These are phyloP conservation scores for Epichloe aotearoae DNA, from an alignment of 2,329 filamentous ascomycete genomes.

Conservation along the genomic window DNA sequence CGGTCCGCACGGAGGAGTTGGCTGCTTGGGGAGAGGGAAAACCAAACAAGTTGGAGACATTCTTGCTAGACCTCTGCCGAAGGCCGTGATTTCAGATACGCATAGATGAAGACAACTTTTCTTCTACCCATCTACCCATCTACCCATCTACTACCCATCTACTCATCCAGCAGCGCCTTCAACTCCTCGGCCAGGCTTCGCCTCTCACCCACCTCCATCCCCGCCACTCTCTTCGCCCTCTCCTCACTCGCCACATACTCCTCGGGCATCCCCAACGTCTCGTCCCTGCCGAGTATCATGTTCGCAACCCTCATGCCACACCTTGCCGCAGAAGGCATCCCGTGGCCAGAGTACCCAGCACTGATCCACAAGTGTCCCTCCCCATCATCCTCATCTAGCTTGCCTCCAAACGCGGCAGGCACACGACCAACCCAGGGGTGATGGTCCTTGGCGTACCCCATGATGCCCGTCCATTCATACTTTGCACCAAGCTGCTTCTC, in stretches of 20 bases:
- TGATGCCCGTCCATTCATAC: slow-evolving; percentile 68
- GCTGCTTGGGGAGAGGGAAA: too few species aligned
- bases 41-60: too few species aligned
- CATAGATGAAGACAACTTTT: too few species aligned
- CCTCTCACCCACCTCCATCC: slow-evolving; percentile 9
- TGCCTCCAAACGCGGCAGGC: slow-evolving; percentile 36
- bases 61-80: too few species aligned
- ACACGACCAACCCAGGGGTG: slow-evolving; percentile 59
- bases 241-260: slow-evolving; percentile 27
- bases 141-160: too few species aligned
- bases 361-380: slow-evolving; percentile 38
- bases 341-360: slow-evolving; percentile 60
- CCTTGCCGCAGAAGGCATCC: slow-evolving; percentile 61
- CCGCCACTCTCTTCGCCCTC: slow-evolving; percentile 13
- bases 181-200: slow-evolving; percentile 1
- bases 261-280: slow-evolving; percentile 28
- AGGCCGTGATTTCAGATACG: too few species aligned
- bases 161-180: neutral
- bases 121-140: neutral
- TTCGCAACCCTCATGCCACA: slow-evolving; percentile 50
- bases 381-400: slow-evolving; percentile 25
- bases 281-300: slow-evolving; percentile 37
- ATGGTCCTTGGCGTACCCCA: slow-evolving; percentile 59
- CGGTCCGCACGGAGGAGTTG: too few species aligned
- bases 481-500: slow-evolving; percentile 34